A percentile compares a stretch with the other conserved stretches of the same genome.
Evolutionary conservation across 768 basidiomycete genomes (phyloP).

Genomic region (Psilocybe tampanensis): DNA sequence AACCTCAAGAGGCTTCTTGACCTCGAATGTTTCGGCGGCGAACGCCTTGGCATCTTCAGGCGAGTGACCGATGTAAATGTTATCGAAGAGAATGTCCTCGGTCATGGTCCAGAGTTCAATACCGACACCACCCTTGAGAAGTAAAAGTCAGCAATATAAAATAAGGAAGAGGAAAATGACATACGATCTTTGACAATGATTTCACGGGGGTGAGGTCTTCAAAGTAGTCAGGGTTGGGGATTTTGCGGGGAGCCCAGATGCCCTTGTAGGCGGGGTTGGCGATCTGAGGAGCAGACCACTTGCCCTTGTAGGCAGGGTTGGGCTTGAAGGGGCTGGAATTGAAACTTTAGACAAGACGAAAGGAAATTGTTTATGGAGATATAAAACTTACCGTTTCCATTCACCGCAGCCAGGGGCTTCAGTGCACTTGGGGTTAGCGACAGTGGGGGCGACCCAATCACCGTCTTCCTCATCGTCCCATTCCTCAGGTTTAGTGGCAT

Average conservation of each 20-base stretch:
- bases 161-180: slow-evolving; percentile 24
- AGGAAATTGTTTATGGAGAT: background rate
- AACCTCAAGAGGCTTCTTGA: slow-evolving; percentile 87
- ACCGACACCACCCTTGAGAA: slow-evolving; percentile 80
- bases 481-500: slow-evolving; percentile 95
- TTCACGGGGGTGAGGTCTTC: slow-evolving; percentile 86
- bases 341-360: background rate
- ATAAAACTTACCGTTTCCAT: slow-evolving; percentile 74
- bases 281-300: slow-evolving; percentile 94
- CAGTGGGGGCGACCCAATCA: slow-evolving; percentile 92
- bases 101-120: slow-evolving; percentile 99
- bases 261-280: slow-evolving; percentile 99
- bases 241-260: slow-evolving; percentile 89
- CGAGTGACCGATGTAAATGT: slow-evolving; percentile 94
- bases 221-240: slow-evolving; percentile 89
- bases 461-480: slow-evolving; percentile 99
- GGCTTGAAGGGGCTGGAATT: slow-evolving; percentile 72
- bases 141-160: slow-evolving; percentile 7
- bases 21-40: slow-evolving; percentile 85
- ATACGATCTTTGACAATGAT: slow-evolving; percentile 81
- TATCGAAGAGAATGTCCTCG: slow-evolving; percentile 90
- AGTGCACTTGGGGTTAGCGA: slow-evolving; percentile 89
- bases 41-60: slow-evolving; percentile 80
- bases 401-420: slow-evolving; percentile 93
- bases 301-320: slow-evolving; percentile 97